Base-by-base conservation (phyloP, 768 basidiomycete genomes). In the Leccinum aurantiacum region DNA sequence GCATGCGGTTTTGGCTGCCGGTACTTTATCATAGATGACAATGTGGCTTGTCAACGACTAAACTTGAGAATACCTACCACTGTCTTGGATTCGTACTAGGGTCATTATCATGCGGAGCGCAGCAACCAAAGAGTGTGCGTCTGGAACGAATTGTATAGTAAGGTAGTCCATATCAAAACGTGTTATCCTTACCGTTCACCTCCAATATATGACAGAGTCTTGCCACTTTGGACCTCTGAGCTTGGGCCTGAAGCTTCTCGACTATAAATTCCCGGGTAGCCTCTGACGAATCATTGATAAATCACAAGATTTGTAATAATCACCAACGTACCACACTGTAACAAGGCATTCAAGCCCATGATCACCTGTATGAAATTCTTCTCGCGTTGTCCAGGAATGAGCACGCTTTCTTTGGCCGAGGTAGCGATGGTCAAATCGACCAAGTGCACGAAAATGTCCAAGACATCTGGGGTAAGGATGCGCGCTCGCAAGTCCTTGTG, bases 41-140 rank as follows among this genome's bases (percentile, higher is more conserved):
- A 10, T 19, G 41, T 44, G n/a, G 41, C n/a, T 44, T 10, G n/a
- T 44, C n/a, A n/a, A 10, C n/a, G n/a, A n/a, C 27, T 8, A 1
- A 19, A 9, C 41, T 2, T n/a, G 41, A 44, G n/a, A 13, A 24
- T 27, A 1, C 54, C 24, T 31, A 63, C 69, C 63, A 27, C 27
- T 27, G 14, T 63, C 63, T 6, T 38, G 60, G 17, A 63, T 68
- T 8, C 50, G 60, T 17, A 58, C 63, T 2, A 70, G 19, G 2
- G 60, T 59, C 19, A 62, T 31, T 2, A 63, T 47, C 64, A 67
- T 67, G 13, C 63, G 63, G 33, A 70, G 48, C 10, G 67, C 62
- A 4, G 67, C 60, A 46, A 14, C 58, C 4, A 70, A 50, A 33
- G 46, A 49, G 17, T 25, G 52, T 0, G 53, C 9, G 2, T 65